These are phyloP conservation scores for Acacia pycnantha DNA, from an alignment of 331 rosid species.

Conservation along the genomic window DNA sequence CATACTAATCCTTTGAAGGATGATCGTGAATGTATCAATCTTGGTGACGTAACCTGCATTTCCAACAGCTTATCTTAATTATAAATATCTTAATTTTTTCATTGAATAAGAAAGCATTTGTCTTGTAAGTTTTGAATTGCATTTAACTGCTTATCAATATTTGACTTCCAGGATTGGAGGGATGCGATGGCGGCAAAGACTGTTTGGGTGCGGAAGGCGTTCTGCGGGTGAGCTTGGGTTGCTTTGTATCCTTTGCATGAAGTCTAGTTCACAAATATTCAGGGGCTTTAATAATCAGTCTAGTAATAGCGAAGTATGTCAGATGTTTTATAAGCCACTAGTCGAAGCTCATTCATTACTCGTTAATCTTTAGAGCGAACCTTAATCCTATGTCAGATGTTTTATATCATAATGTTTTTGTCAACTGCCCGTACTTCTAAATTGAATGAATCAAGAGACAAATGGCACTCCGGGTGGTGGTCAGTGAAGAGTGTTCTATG, in stretches of 20 bases:
- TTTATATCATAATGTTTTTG: conserved; percentile 78
- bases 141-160: neutral
- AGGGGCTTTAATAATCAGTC: neutral
- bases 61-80: too few relatives aligned
- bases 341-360: conserved; percentile 3
- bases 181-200: conserved; percentile 60
- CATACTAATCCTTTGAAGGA: neutral
- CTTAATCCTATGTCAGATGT: conserved; percentile 68
- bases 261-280: neutral
- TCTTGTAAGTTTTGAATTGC: neutral
- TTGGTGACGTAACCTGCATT: too few relatives aligned
- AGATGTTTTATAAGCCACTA: neutral
- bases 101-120: neutral
- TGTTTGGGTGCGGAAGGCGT: conserved; percentile 94
- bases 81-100: too few relatives aligned
- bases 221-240: conserved; percentile 92
- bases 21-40: neutral
- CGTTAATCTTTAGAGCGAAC: conserved; percentile 27
- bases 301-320: neutral
- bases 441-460: conserved; percentile 57
- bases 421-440: conserved; percentile 74
- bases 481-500: conserved; percentile 67
- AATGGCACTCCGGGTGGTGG: conserved; percentile 99
- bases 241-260: conserved; percentile 86
- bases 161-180: conserved; percentile 59